Evolutionary conservation across 73 alveolate genomes (phyloP).

Genomic region (Paramecium bursaria): DNA sequence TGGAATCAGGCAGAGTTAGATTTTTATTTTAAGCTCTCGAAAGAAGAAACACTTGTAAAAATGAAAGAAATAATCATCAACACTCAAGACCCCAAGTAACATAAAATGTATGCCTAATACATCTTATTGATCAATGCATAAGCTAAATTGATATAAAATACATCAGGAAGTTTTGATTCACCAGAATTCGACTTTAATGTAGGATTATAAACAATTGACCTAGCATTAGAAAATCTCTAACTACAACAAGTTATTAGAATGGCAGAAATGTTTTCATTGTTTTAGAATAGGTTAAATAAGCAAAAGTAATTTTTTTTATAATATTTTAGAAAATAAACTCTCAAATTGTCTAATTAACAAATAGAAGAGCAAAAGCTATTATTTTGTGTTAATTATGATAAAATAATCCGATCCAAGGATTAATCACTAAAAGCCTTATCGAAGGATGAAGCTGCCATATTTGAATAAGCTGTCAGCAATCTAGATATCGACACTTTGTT

Average conservation of each 20-base stretch:
- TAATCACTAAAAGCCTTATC: not conserved
- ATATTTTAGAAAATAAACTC: conserved; percentile 16
- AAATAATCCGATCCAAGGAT: conserved; percentile 37
- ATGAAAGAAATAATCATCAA: conserved; percentile 8
- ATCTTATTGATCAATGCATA: conserved; percentile 17
- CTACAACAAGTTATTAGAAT: conserved; percentile 3
- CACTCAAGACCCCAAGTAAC: not conserved
- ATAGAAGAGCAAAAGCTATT: conserved; percentile 28
- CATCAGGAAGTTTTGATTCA: conserved; percentile 44
- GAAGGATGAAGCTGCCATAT: conserved; percentile 18
- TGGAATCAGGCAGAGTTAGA: conserved; percentile 25
- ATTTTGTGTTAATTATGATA: conserved; percentile 3
- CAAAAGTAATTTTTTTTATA: no score
- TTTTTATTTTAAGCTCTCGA: not conserved
- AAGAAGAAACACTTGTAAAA: conserved; percentile 11
- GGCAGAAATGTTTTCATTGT: conserved; percentile 48
- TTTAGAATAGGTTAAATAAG: conserved; percentile 23
- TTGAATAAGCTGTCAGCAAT: conserved; percentile 59
- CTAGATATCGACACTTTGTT: conserved; percentile 35
- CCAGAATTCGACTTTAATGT: not conserved
- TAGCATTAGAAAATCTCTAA: conserved; percentile 47
- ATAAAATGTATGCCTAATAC: conserved; percentile 12
- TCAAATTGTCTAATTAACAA: not conserved
- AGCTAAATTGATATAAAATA: conserved; percentile 38
- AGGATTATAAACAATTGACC: conserved; percentile 6